phyloP scores from a whole-genome alignment of 352 stramenopile genomes.

The Globisporangium mamillatum region DNA sequence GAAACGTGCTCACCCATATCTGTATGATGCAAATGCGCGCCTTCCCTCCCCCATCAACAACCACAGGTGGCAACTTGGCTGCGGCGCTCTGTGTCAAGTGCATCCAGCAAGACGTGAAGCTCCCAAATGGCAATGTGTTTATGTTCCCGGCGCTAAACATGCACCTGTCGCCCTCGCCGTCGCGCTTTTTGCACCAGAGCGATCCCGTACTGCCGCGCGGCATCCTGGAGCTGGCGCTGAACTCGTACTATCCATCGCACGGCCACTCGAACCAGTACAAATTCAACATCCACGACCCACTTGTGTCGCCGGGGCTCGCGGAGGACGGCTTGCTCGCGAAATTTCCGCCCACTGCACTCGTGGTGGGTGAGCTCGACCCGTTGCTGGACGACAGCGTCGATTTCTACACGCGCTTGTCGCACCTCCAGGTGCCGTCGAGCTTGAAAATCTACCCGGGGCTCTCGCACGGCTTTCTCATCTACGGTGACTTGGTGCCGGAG shows the following conservation, averaged over 20 bases:
- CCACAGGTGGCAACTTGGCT: slow-evolving; percentile 79
- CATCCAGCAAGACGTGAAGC: slow-evolving; percentile 67
- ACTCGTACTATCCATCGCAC: slow-evolving; percentile 83
- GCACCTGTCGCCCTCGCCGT: slow-evolving; percentile 84
- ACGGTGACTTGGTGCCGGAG: slow-evolving; percentile 76
- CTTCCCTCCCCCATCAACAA: neutral
- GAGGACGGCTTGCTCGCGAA: slow-evolving; percentile 71
- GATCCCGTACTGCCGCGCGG: slow-evolving; percentile 81
- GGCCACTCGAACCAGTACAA: slow-evolving; percentile 86
- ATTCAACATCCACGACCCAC: slow-evolving; percentile 85
- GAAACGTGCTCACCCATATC: neutral
- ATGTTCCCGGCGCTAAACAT: slow-evolving; percentile 91
- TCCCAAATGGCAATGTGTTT: slow-evolving; percentile 82
- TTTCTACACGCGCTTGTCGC: slow-evolving; percentile 84
- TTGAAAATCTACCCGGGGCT: slow-evolving; percentile 85
- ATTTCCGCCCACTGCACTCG: slow-evolving; percentile 79
- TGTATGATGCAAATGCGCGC: neutral
- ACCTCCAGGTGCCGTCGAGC: slow-evolving; percentile 70
- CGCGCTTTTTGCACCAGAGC: slow-evolving; percentile 85
- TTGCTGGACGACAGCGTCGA: slow-evolving; percentile 89
- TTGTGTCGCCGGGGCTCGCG: slow-evolving; percentile 78
- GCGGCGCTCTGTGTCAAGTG: slow-evolving; percentile 81
- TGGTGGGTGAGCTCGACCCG: slow-evolving; percentile 85
- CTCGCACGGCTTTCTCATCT: slow-evolving; percentile 87
- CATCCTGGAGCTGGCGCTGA: slow-evolving; percentile 78